Conservation (phyloP, 768 basidiomycete genomes). For the Lactarius hatsudake region DNA sequence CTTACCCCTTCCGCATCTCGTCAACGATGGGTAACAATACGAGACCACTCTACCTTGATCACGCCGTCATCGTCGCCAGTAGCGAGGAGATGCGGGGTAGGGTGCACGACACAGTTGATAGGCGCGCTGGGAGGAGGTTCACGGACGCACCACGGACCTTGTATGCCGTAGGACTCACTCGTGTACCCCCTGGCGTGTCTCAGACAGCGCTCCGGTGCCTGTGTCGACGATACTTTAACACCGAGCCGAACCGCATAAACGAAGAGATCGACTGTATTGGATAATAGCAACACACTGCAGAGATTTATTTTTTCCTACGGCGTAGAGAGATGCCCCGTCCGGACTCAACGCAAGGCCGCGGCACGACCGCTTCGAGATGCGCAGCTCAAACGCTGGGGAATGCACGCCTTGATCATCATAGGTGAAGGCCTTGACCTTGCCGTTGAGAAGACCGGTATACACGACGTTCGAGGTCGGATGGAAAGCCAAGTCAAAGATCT, state of each 20-base stretch:
- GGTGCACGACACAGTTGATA: constrained; percentile 78
- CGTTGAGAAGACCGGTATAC: constrained; percentile 76
- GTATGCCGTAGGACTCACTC: constrained; percentile 50
- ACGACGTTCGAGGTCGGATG: constrained; percentile 73
- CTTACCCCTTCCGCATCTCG: background rate
- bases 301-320: constrained; percentile 77
- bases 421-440: constrained; percentile 75
- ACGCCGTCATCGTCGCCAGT: constrained; percentile 95
- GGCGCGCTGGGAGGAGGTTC: constrained; percentile 52
- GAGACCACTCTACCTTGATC: constrained; percentile 61
- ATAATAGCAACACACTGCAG: constrained; percentile 59
- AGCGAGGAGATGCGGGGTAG: constrained; percentile 68
- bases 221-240: constrained; percentile 65
- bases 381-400: constrained; percentile 54
- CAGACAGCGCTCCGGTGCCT: constrained; percentile 48
- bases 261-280: constrained; percentile 10
- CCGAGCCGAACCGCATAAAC: constrained; percentile 13
- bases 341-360: constrained; percentile 65
- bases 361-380: constrained; percentile 82
- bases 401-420: constrained; percentile 72
- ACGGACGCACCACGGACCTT: constrained; percentile 20
- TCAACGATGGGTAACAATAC: background rate
- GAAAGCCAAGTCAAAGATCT: constrained; percentile 89
- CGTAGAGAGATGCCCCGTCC: constrained; percentile 68
- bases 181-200: constrained; percentile 53